Conservation (phyloP, 192 early-diverging fungal species). For the Linnemannia exigua region DNA sequence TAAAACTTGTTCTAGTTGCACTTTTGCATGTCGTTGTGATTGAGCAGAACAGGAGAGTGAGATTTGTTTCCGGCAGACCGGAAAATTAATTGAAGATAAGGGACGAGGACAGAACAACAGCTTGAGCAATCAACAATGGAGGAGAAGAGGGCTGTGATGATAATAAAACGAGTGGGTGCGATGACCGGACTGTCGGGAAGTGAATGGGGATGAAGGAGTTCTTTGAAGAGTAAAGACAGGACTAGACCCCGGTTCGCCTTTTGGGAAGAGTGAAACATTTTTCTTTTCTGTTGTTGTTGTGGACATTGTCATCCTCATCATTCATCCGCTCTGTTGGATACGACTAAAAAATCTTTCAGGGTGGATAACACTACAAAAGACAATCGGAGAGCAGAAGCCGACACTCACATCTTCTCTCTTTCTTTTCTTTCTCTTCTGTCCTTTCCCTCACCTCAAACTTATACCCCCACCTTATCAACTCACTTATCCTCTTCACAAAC, state of each 20-base stretch:
- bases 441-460: not conserved
- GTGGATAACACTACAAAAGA: not conserved
- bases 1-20: not conserved
- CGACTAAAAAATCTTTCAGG: not conserved
- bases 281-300: not conserved
- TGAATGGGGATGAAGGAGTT: not conserved
- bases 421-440: not conserved
- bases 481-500: not conserved
- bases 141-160: slow-evolving; percentile 1
- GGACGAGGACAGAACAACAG: no score
- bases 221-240: not conserved
- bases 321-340: not conserved
- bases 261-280: slow-evolving; percentile 2
- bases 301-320: not conserved
- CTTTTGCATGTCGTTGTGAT: no score
- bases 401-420: slow-evolving; percentile 2
- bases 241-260: not conserved
- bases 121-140: not conserved
- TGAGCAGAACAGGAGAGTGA: no score
- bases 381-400: not conserved
- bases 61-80: no score
- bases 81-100: no score
- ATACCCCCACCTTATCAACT: not conserved
- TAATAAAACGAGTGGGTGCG: not conserved
- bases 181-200: not conserved